Percentiles rank a stretch among this genome's conserved stretches.
Evolutionary conservation across 306 rosid species (phyloP).

Genomic region (Lupinus albus): DNA sequence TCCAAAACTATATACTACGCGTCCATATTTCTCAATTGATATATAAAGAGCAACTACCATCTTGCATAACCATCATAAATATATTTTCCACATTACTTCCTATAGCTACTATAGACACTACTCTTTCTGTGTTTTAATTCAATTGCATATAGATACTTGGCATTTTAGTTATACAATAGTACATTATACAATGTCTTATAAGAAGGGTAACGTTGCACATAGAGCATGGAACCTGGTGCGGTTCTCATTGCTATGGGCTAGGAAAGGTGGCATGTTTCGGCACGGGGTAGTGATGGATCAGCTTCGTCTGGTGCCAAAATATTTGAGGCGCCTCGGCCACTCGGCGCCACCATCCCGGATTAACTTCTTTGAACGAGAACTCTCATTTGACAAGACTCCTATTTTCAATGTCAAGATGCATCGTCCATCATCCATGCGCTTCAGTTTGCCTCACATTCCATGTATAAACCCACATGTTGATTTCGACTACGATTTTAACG

Average conservation of each 20-base stretch:
- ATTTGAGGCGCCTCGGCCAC: constrained; percentile 54
- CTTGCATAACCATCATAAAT: constrained; percentile 25
- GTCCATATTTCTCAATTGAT: constrained; percentile 21
- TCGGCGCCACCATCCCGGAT: constrained; percentile 27
- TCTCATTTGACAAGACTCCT: constrained; percentile 81
- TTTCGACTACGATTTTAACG: constrained; percentile 55
- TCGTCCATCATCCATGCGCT: constrained; percentile 64
- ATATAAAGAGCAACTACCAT: constrained; percentile 5
- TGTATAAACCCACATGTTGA: constrained; percentile 69
- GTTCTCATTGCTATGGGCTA: constrained; percentile 73
- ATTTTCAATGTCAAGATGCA: constrained; percentile 58
- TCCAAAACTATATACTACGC: constrained; percentile 38
- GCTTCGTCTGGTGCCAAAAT: constrained; percentile 62
- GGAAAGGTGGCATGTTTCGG: constrained; percentile 73
- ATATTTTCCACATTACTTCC: constrained; percentile 1
- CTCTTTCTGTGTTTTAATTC: not conserved
- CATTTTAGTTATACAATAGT: not conserved
- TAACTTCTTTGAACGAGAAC: constrained; percentile 68
- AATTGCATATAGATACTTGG: not conserved
- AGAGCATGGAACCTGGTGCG: constrained; percentile 75
- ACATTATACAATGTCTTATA: constrained; percentile 43
- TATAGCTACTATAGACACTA: constrained; percentile 1
- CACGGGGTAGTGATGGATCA: constrained; percentile 56
- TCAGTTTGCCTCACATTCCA: constrained; percentile 66
- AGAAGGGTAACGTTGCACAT: constrained; percentile 42